A percentile compares a stretch with the other conserved stretches of the same genome.
phyloP scores from a whole-genome alignment of 805 yeast species.

The Pichia paraexigua region DNA sequence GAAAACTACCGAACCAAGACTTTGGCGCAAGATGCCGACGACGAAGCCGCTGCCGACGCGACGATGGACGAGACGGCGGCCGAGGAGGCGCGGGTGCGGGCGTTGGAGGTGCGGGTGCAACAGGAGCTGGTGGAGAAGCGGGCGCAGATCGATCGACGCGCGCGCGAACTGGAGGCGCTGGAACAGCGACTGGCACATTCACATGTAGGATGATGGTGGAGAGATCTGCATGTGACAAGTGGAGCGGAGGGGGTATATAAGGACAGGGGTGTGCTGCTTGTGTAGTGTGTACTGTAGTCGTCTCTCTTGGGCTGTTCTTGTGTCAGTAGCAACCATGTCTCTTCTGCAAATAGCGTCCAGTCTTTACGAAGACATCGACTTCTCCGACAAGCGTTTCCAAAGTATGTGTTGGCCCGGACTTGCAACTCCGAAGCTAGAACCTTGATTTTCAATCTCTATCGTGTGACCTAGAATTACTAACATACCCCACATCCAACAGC shows the following conservation, averaged over 20 bases:
- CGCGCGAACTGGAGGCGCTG: not conserved
- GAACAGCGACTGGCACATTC: not conserved
- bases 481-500: conserved; percentile 19
- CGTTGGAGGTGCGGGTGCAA: not conserved
- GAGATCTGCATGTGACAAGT: not conserved
- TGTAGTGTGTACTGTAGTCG: not conserved
- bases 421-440: too few relatives aligned
- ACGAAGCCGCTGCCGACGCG: not conserved
- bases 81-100: not conserved
- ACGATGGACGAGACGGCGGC: not conserved
- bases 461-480: not conserved
- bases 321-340: not conserved
- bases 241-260: not conserved
- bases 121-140: not conserved
- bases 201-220: not conserved
- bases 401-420: conserved; percentile 13
- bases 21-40: conserved; percentile 12
- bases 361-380: conserved; percentile 18
- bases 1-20: conserved; percentile 80
- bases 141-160: not conserved
- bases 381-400: conserved; percentile 18
- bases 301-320: not conserved
- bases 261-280: not conserved
- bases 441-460: not conserved
- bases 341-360: conserved; percentile 10